A percentile compares a stretch with the other conserved stretches of the same genome.
These are phyloP conservation scores for Penicillium daleae DNA, from an alignment of 495 filamentous ascomycete species.

Conservation along the genomic window DNA sequence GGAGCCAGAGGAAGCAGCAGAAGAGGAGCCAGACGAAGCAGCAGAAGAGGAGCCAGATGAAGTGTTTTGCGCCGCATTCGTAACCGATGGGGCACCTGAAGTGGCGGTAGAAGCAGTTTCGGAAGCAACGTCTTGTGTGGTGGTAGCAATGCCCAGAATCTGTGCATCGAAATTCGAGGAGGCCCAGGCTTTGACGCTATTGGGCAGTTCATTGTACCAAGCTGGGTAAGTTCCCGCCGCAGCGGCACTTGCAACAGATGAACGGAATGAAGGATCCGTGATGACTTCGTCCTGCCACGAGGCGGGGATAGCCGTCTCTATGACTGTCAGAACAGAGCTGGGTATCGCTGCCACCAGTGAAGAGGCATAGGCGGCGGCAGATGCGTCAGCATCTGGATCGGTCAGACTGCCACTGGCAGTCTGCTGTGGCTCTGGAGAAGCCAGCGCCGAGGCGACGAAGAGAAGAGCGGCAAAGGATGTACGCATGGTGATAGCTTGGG, in stretches of 20 bases:
- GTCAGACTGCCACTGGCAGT: neutral
- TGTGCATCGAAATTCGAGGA: conserved; percentile 6
- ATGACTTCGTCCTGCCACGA: conserved; percentile 10
- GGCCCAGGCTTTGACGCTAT: conserved; percentile 30
- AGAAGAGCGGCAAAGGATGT: conserved; percentile 20
- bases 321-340: conserved; percentile 23
- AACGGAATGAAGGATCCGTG: conserved; percentile 9
- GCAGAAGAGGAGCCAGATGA: neutral
- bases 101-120: neutral
- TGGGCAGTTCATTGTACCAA: conserved; percentile 31
- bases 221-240: conserved; percentile 24
- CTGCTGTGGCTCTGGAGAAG: conserved; percentile 21
- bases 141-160: neutral
- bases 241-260: conserved; percentile 12
- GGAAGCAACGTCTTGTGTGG: neutral
- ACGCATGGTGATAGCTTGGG: conserved; percentile 17
- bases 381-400: conserved; percentile 21
- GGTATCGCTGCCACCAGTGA: conserved; percentile 7
- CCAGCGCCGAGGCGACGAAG: conserved; percentile 22
- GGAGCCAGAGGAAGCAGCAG: neutral
- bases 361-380: conserved; percentile 27
- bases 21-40: neutral
- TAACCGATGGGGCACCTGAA: neutral
- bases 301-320: conserved; percentile 28
- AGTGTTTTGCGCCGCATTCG: neutral